Evolutionary conservation across 1,284 basidiomycete species (phyloP).

Genomic region (Fomitopsis betulina): DNA sequence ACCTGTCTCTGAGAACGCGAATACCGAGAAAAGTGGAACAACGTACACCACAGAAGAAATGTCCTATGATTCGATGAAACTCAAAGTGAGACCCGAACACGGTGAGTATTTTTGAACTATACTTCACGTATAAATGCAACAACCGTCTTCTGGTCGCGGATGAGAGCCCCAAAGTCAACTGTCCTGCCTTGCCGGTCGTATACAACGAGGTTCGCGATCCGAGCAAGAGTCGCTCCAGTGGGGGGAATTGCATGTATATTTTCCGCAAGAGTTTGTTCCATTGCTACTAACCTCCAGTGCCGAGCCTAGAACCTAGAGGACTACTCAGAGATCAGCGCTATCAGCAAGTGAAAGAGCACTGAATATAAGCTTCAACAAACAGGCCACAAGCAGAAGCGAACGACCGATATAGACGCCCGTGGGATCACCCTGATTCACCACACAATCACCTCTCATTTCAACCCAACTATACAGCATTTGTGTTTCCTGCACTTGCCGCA

Average conservation of each 20-base stretch:
- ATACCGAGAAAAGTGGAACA: background rate
- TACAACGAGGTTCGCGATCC: constrained; percentile 36
- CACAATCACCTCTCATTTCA: too few relatives aligned
- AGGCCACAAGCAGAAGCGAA: too few relatives aligned
- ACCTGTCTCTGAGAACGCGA: background rate
- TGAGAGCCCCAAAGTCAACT: constrained; percentile 46
- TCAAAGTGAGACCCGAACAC: background rate
- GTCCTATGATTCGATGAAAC: constrained; percentile 33
- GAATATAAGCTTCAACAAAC: too few relatives aligned
- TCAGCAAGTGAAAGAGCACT: too few relatives aligned
- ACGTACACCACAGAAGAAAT: constrained; percentile 64
- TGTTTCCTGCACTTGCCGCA: too few relatives aligned
- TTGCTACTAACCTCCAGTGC: too few relatives aligned
- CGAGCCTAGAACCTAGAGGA: too few relatives aligned
- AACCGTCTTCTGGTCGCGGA: constrained; percentile 44
- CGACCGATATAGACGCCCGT: too few relatives aligned
- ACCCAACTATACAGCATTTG: too few relatives aligned
- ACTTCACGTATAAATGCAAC: constrained; percentile 61
- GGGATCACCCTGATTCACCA: too few relatives aligned
- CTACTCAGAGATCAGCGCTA: too few relatives aligned
- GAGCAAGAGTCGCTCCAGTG: constrained; percentile 20
- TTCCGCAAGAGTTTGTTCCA: too few relatives aligned
- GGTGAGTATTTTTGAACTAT: background rate
- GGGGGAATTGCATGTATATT: background rate
- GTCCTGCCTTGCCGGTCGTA: constrained; percentile 39